phyloP scores from a whole-genome alignment of 2,329 filamentous ascomycete species.

The Xylaria sp. region DNA sequence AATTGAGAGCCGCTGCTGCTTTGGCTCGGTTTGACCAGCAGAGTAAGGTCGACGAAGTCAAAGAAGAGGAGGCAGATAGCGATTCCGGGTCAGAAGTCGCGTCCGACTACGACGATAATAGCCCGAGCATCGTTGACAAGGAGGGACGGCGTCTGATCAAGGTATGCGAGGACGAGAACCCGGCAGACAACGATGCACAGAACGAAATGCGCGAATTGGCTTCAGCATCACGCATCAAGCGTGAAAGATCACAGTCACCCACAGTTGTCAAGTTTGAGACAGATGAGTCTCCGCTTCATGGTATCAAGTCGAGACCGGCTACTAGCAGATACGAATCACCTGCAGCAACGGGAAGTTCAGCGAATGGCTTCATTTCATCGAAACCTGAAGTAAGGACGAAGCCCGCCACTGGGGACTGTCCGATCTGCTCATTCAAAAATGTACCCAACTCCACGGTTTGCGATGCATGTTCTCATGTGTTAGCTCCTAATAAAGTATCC shows the following conservation, averaged over 20 bases:
- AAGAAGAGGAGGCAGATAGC: slow-evolving; percentile 48
- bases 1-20: slow-evolving; percentile 80
- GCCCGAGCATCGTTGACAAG: slow-evolving; percentile 70
- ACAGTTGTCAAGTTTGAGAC: slow-evolving; percentile 30
- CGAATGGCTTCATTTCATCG: background rate
- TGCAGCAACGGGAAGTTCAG: background rate
- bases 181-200: slow-evolving; percentile 64
- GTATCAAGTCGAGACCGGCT: slow-evolving; percentile 17
- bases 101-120: slow-evolving; percentile 57
- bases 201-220: slow-evolving; percentile 75
- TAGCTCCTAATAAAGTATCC: slow-evolving; percentile 63
- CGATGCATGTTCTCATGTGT: slow-evolving; percentile 74
- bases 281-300: slow-evolving; percentile 16
- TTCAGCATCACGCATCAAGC: slow-evolving; percentile 45
- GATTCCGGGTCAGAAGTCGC: slow-evolving; percentile 54
- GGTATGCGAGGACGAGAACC: slow-evolving; percentile 76
- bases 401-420: slow-evolving; percentile 54
- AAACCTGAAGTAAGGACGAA: slow-evolving; percentile 27
- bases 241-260: slow-evolving; percentile 34
- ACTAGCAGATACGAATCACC: slow-evolving; percentile 25
- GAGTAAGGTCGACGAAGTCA: slow-evolving; percentile 60
- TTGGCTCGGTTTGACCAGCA: slow-evolving; percentile 75
- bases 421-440: slow-evolving; percentile 76
- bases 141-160: slow-evolving; percentile 75
- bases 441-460: slow-evolving; percentile 66